Percentiles rank a stretch among this genome's conserved stretches.
These are phyloP conservation scores for Melastoma malabathricum DNA, from an alignment of 345 rosid species.

Conservation along the genomic window DNA sequence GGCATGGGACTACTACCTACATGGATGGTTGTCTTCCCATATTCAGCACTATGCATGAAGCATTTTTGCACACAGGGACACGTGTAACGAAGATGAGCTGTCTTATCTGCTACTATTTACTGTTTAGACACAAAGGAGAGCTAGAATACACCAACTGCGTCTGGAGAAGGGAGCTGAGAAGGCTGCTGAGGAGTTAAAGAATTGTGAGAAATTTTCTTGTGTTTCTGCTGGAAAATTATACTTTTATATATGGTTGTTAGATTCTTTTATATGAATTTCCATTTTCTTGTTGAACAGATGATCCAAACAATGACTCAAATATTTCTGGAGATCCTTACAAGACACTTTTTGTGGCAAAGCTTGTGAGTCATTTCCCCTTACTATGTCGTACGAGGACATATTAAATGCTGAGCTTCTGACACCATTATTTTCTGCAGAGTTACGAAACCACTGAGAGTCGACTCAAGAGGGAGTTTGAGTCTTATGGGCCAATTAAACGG, in stretches of 20 bases:
- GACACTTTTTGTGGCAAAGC: constrained; percentile 89
- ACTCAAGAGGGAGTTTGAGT: constrained; percentile 99
- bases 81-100: too few species aligned
- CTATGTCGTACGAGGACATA: constrained; percentile 4
- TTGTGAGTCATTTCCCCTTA: constrained; percentile 36
- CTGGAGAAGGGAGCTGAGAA: constrained; percentile 80
- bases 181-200: constrained; percentile 68
- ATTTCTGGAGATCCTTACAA: constrained; percentile 97
- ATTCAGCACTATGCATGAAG: too few species aligned
- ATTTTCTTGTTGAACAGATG: constrained; percentile 39
- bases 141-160: constrained; percentile 60
- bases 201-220: constrained; percentile 27
- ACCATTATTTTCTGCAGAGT: constrained; percentile 40
- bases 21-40: too few species aligned
- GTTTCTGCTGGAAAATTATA: constrained; percentile 7
- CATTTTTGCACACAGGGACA: too few species aligned
- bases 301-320: constrained; percentile 63
- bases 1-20: too few species aligned
- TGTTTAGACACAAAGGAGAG: constrained; percentile 54
- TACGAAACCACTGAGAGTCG: constrained; percentile 95
- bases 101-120: too few species aligned
- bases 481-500: constrained; percentile 98
- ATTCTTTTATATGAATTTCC: not conserved
- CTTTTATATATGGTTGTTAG: not conserved
- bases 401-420: not conserved